These are phyloP conservation scores for Myochromella boudieri DNA, from an alignment of 768 basidiomycete species.

Conservation along the genomic window DNA sequence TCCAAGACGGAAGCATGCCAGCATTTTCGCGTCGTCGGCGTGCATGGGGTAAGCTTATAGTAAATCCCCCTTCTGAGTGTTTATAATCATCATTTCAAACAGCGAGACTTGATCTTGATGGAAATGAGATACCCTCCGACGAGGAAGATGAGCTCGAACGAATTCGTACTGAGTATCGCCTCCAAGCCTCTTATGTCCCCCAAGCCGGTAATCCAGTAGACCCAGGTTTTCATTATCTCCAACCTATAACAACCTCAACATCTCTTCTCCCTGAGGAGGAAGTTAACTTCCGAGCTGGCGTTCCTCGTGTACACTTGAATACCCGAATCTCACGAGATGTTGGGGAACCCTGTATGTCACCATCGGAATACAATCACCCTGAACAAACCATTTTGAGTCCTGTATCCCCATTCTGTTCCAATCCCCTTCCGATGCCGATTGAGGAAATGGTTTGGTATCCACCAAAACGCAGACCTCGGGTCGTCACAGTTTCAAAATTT, in stretches of 20 bases:
- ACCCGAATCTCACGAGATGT: constrained; percentile 6
- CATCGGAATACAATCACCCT: neutral
- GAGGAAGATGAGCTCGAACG: constrained; percentile 64
- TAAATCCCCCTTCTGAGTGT: neutral
- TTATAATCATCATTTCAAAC: constrained; percentile 5
- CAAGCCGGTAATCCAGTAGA: constrained; percentile 8
- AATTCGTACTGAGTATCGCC: constrained; percentile 45
- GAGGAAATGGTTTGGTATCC: constrained; percentile 42
- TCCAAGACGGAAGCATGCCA: constrained; percentile 3
- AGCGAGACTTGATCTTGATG: constrained; percentile 57
- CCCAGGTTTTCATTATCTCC: constrained; percentile 13
- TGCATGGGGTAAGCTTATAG: constrained; percentile 42
- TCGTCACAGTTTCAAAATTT: constrained; percentile 32
- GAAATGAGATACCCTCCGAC: constrained; percentile 61
- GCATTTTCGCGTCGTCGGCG: constrained; percentile 30
- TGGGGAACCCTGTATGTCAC: constrained; percentile 20
- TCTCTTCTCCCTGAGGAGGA: constrained; percentile 20
- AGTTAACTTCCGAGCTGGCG: neutral
- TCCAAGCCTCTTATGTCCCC: constrained; percentile 26
- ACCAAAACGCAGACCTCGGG: constrained; percentile 19
- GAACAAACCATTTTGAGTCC: constrained; percentile 4
- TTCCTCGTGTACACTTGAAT: constrained; percentile 23
- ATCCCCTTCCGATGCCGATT: constrained; percentile 60
- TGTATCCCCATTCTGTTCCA: constrained; percentile 29
- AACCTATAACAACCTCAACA: constrained; percentile 15